Evolutionary conservation across 495 filamentous ascomycete genomes (phyloP).

Genomic region (Penicillium waksmanii): DNA sequence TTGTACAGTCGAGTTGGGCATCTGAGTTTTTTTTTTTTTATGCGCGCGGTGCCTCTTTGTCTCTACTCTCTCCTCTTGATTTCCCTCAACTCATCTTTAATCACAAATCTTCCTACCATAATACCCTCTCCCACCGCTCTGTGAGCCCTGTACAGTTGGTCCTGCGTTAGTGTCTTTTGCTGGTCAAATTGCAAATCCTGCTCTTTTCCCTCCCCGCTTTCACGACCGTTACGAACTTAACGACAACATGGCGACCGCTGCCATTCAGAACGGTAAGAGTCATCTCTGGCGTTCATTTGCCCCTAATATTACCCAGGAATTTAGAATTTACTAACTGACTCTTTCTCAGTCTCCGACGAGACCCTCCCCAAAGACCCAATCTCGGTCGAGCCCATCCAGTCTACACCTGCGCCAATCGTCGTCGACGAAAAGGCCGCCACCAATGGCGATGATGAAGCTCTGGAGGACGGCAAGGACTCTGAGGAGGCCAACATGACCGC

Average conservation of each 20-base stretch:
- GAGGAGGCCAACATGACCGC: conserved; percentile 14
- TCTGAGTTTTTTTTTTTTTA: conserved; percentile 19
- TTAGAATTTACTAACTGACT: background rate
- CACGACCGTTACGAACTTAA: conserved; percentile 30
- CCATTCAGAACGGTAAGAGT: conserved; percentile 27
- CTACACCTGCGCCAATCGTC: conserved; percentile 15
- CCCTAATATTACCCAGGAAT: background rate
- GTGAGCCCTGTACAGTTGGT: conserved; percentile 30
- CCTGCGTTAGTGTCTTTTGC: conserved; percentile 29
- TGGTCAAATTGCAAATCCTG: conserved; percentile 32
- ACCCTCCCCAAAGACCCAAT: conserved; percentile 27
- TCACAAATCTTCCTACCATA: conserved; percentile 1
- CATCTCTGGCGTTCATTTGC: background rate
- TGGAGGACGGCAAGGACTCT: background rate
- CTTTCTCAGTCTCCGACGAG: conserved; percentile 24
- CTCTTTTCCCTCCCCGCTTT: conserved; percentile 19
- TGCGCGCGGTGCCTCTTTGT: conserved; percentile 11
- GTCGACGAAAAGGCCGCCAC: conserved; percentile 18
- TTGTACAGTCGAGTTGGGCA: conserved; percentile 28
- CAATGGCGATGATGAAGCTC: conserved; percentile 10
- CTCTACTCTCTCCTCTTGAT: conserved; percentile 7
- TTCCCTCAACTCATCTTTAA: conserved; percentile 10
- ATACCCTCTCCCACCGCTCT: conserved; percentile 16
- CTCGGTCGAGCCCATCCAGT: conserved; percentile 17
- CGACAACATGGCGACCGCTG: conserved; percentile 30